These are phyloP conservation scores for Penicillium daleae DNA, from an alignment of 495 filamentous ascomycete genomes.

Conservation along the genomic window DNA sequence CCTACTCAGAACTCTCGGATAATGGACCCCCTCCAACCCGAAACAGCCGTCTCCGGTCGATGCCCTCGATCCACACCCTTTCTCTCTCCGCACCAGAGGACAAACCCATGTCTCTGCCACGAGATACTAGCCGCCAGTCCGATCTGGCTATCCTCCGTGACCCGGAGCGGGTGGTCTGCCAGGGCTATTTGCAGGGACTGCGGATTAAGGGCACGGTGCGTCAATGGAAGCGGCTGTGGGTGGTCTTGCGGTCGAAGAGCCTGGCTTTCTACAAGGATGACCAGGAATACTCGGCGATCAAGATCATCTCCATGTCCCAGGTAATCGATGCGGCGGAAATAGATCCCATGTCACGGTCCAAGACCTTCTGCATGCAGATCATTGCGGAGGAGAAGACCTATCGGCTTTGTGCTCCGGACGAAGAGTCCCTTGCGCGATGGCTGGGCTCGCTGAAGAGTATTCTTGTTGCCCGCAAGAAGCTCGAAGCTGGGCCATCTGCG, in stretches of 20 bases:
- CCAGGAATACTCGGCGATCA: conserved; percentile 83
- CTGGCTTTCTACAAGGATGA: conserved; percentile 94
- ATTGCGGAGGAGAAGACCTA: conserved; percentile 94
- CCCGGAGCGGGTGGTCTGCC: conserved; percentile 80
- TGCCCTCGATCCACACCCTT: conserved; percentile 39
- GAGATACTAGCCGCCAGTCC: conserved; percentile 62
- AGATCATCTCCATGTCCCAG: conserved; percentile 76
- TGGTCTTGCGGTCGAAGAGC: conserved; percentile 84
- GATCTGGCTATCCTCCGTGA: conserved; percentile 60
- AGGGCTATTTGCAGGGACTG: conserved; percentile 85
- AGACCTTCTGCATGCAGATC: conserved; percentile 85
- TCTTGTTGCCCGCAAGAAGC: conserved; percentile 62
- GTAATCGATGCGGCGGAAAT: conserved; percentile 94
- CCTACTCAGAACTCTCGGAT: conserved; percentile 90
- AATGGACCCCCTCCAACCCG: conserved; percentile 39
- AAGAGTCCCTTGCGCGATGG: conserved; percentile 82
- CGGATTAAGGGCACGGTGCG: conserved; percentile 85
- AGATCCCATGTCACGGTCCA: conserved; percentile 82
- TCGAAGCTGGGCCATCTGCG: conserved; percentile 23
- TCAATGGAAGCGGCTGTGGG: conserved; percentile 95
- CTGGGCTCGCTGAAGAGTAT: conserved; percentile 90
- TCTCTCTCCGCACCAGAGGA: conserved; percentile 35
- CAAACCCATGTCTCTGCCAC: conserved; percentile 37
- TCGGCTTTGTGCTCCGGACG: conserved; percentile 79
- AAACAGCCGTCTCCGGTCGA: conserved; percentile 36